Conservation (phyloP, 129 eudicot species). For the Lactuca saligna region DNA sequence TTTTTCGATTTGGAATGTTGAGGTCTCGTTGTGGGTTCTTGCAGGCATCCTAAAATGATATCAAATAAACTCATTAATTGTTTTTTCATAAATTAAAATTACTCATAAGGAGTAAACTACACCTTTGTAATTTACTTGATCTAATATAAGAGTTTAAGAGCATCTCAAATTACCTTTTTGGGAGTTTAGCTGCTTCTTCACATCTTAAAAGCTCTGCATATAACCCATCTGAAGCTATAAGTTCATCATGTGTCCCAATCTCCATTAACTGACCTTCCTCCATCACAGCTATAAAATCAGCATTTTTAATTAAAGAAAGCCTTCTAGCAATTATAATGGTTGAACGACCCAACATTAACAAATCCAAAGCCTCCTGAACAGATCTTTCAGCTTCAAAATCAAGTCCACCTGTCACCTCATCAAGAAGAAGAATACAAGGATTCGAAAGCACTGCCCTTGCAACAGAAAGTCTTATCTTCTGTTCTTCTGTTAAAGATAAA, state of each 20-base stretch:
- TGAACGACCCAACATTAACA: slow-evolving; percentile 91
- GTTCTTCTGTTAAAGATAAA: slow-evolving; percentile 80
- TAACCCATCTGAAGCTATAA: slow-evolving; percentile 75
- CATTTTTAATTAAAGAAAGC: slow-evolving; percentile 82
- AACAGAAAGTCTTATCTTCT: slow-evolving; percentile 86
- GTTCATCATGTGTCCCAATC: slow-evolving; percentile 97
- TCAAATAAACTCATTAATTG: slow-evolving; percentile 7
- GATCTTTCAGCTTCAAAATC: slow-evolving; percentile 97
- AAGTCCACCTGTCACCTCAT: slow-evolving; percentile 97
- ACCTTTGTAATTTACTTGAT: too few species aligned
- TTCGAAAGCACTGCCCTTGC: slow-evolving; percentile 95
- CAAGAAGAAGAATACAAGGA: slow-evolving; percentile 91
- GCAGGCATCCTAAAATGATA: slow-evolving; percentile 74
- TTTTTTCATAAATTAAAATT: too few species aligned
- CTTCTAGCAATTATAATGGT: slow-evolving; percentile 89
- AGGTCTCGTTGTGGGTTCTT: slow-evolving; percentile 63
- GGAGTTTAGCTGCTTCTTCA: slow-evolving; percentile 98
- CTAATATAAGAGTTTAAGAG: too few species aligned
- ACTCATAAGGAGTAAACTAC: too few species aligned
- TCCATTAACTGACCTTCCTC: slow-evolving; percentile 96
- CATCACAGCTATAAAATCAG: slow-evolving; percentile 96
- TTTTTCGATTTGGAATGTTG: slow-evolving; percentile 79
- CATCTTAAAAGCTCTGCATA: slow-evolving; percentile 93
- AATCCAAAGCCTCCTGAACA: slow-evolving; percentile 96
- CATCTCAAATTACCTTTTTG: slow-evolving; percentile 62